Percentiles rank a stretch among this genome's conserved stretches.
Evolutionary conservation across 371 early-diverging fungal genomes (phyloP).

Genomic region (Mucor mucedo): DNA sequence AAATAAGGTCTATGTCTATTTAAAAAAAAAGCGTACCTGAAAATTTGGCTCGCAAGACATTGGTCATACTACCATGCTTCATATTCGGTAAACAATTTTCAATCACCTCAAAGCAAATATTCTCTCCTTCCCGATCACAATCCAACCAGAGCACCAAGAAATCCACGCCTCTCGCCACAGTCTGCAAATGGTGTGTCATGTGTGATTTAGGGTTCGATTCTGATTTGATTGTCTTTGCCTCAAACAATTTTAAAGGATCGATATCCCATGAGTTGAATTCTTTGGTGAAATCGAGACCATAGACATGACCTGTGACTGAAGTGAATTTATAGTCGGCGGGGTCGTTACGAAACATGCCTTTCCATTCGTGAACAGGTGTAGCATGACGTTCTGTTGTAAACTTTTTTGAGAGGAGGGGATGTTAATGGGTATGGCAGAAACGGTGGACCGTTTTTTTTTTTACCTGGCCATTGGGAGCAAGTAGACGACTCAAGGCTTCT

Average conservation of each 20-base stretch:
- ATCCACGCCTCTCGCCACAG: conserved; percentile 50
- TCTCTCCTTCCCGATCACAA: conserved; percentile 81
- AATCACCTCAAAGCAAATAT: conserved; percentile 72
- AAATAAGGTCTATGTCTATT: not conserved
- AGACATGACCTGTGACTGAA: conserved; percentile 54
- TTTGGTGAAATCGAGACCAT: conserved; percentile 50
- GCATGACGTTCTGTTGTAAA: conserved; percentile 36
- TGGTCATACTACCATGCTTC: conserved; percentile 36
- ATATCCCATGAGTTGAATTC: conserved; percentile 59
- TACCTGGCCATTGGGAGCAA: conserved; percentile 56
- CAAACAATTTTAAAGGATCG: conserved; percentile 49
- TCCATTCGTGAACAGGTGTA: conserved; percentile 58
- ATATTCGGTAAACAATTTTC: conserved; percentile 41
- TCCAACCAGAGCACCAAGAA: conserved; percentile 75
- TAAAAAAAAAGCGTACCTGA: conserved; percentile 37
- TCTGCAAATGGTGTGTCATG: conserved; percentile 50
- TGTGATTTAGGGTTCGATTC: conserved; percentile 57
- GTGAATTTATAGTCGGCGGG: conserved; percentile 51
- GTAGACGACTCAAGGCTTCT: conserved; percentile 61
- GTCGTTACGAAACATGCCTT: conserved; percentile 39
- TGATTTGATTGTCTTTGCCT: conserved; percentile 45
- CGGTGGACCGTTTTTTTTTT: not conserved
- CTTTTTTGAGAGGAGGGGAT: conserved; percentile 15
- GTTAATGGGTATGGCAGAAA: not conserved
- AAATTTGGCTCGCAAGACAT: conserved; percentile 63